A percentile compares a stretch with the other conserved stretches of the same genome.
These are phyloP conservation scores for Sugiyamaella qingdaonensis DNA, from an alignment of 805 yeast genomes.

Conservation along the genomic window DNA sequence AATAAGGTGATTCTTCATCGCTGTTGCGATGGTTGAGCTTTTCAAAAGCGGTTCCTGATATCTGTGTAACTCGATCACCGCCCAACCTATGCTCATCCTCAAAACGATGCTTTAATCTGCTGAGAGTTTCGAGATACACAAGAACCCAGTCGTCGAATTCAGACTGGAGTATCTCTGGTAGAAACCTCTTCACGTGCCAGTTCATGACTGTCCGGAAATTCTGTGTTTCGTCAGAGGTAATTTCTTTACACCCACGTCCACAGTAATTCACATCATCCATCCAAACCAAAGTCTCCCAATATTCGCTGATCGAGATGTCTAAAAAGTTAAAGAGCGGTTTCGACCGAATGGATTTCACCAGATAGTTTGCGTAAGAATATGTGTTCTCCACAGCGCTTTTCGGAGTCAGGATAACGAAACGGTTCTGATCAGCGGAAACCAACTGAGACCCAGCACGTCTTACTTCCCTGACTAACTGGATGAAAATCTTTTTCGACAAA, in stretches of 20 bases:
- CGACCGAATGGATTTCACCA: conserved; percentile 70
- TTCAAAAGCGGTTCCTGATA: conserved; percentile 46
- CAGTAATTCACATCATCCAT: conserved; percentile 88
- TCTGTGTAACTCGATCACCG: conserved; percentile 53
- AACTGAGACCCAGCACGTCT: conserved; percentile 72
- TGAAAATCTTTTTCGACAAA: conserved; percentile 72
- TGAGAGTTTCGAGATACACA: conserved; percentile 66
- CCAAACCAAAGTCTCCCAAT: conserved; percentile 95
- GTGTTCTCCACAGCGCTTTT: conserved; percentile 81
- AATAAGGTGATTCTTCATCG: conserved; percentile 33
- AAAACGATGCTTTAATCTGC: conserved; percentile 46
- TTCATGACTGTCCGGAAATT: conserved; percentile 4
- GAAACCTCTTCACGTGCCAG: conserved; percentile 75
- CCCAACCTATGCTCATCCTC: conserved; percentile 20
- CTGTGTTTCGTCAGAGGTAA: conserved; percentile 25
- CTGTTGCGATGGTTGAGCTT: conserved; percentile 34
- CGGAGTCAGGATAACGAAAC: conserved; percentile 64
- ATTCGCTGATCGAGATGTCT: conserved; percentile 66
- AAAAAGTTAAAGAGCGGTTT: conserved; percentile 79
- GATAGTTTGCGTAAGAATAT: conserved; percentile 84
- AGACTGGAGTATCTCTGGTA: conserved; percentile 69
- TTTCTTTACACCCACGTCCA: conserved; percentile 46
- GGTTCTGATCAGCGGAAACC: conserved; percentile 75
- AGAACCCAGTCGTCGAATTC: conserved; percentile 89
- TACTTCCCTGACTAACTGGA: conserved; percentile 78